These are phyloP conservation scores for Yamadazyma sp. DNA, from an alignment of 1,139 yeast genomes.

Conservation along the genomic window DNA sequence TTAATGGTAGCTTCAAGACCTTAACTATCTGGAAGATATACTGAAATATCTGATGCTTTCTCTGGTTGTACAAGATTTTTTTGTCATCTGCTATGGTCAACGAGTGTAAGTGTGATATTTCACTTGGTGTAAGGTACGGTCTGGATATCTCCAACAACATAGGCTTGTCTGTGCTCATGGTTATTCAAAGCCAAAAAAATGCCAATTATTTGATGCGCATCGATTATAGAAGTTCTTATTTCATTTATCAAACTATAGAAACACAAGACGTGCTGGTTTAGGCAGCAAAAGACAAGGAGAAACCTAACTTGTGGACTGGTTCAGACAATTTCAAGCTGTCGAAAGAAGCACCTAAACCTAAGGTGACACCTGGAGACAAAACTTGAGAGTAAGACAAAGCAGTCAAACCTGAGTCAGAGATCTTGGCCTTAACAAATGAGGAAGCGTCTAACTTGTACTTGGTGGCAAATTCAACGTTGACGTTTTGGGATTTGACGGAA, in stretches of 20 bases:
- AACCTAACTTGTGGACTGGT: constrained; percentile 97
- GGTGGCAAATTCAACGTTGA: constrained; percentile 90
- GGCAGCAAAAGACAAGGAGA: constrained; percentile 89
- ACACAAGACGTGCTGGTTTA: constrained; percentile 31
- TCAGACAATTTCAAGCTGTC: constrained; percentile 95
- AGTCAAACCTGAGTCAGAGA: constrained; percentile 95
- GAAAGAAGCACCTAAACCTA: constrained; percentile 97
- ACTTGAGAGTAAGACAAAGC: constrained; percentile 93
- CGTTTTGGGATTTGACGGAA: constrained; percentile 68
- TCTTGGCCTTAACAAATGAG: constrained; percentile 93
- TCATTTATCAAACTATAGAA: constrained; percentile 3
- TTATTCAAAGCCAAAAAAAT: not conserved
- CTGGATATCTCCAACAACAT: constrained; percentile 52
- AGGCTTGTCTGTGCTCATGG: constrained; percentile 17
- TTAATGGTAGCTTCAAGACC: constrained; percentile 60
- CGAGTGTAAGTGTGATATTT: constrained; percentile 52
- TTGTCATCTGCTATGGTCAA: constrained; percentile 52
- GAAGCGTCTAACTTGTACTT: constrained; percentile 86
- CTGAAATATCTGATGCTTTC: constrained; percentile 54
- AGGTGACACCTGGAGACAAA: constrained; percentile 94
- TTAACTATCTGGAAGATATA: constrained; percentile 54
- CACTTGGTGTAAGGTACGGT: constrained; percentile 61
- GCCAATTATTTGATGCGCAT: constrained; percentile 1
- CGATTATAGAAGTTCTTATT: not conserved
- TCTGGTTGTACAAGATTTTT: constrained; percentile 47